phyloP scores from a whole-genome alignment of 2,329 filamentous ascomycete genomes.

The Chrysoporthe austroafricana region DNA sequence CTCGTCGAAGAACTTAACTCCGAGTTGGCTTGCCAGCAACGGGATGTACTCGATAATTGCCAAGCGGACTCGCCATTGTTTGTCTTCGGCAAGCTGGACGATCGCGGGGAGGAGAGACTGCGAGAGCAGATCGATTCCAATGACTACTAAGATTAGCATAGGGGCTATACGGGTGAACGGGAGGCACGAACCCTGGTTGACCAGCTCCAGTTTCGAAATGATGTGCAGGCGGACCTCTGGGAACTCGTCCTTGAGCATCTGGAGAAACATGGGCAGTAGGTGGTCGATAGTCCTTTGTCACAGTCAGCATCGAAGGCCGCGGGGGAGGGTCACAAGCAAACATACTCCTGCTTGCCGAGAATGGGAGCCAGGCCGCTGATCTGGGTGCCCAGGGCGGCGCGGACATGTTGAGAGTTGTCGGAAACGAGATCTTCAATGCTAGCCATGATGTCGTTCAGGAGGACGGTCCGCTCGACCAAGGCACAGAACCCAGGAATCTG shows the following conservation, averaged over 20 bases:
- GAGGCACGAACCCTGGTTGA: constrained; percentile 78
- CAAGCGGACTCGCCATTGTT: constrained; percentile 97
- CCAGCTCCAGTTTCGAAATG: constrained; percentile 98
- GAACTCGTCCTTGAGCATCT: constrained; percentile 99
- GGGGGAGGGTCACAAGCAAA: constrained; percentile 25
- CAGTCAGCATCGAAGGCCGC: constrained; percentile 27
- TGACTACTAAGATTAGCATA: constrained; percentile 58
- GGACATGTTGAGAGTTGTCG: constrained; percentile 94
- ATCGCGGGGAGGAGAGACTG: constrained; percentile 97
- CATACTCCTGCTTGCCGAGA: constrained; percentile 94
- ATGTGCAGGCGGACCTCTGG: constrained; percentile 98
- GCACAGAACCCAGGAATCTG: constrained; percentile 97
- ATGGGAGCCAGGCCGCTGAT: constrained; percentile 97
- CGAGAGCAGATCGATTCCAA: constrained; percentile 94
- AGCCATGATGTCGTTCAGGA: constrained; percentile 95
- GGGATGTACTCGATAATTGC: constrained; percentile 99
- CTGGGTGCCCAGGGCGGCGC: constrained; percentile 91
- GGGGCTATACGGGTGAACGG: neutral
- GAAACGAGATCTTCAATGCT: constrained; percentile 95
- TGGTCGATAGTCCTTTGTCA: constrained; percentile 85
- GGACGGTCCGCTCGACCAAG: constrained; percentile 81
- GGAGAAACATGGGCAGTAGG: constrained; percentile 96
- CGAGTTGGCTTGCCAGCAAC: constrained; percentile 90
- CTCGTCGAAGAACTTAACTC: constrained; percentile 97
- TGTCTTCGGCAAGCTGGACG: constrained; percentile 96